Conservation (phyloP, 2,329 filamentous ascomycete genomes). For the Arachnomyces sp. region DNA sequence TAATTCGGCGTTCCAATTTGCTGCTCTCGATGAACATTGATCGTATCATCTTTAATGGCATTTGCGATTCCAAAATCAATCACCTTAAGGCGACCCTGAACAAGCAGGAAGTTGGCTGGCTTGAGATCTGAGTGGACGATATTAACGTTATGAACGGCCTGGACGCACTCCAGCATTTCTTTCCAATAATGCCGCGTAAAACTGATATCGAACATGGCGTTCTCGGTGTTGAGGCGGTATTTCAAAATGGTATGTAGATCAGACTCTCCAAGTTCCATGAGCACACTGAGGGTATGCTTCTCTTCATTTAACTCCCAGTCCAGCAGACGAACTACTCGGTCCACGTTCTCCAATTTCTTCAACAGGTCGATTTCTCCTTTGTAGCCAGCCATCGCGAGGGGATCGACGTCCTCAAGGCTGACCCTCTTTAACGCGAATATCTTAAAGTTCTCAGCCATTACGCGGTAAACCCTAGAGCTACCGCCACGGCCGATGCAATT, state of each 20-base stretch:
- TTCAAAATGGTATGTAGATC: conserved; percentile 83
- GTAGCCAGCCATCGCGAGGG: conserved; percentile 72
- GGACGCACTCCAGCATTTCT: conserved; percentile 95
- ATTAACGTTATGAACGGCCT: conserved; percentile 78
- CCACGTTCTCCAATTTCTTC: conserved; percentile 70
- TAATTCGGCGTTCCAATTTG: conserved; percentile 97
- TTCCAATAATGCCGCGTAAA: conserved; percentile 99
- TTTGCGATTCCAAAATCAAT: conserved; percentile 99
- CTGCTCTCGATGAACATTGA: conserved; percentile 93
- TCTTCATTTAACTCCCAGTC: conserved; percentile 92
- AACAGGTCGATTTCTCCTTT: conserved; percentile 93
- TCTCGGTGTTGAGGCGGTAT: conserved; percentile 60
- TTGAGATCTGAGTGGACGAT: conserved; percentile 97
- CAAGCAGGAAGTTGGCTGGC: conserved; percentile 91
- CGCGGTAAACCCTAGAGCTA: conserved; percentile 88
- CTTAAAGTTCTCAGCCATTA: conserved; percentile 94
- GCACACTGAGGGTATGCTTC: conserved; percentile 77
- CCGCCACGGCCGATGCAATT: conserved; percentile 88
- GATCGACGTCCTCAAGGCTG: conserved; percentile 81
- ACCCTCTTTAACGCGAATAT: conserved; percentile 92
- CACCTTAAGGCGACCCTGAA: conserved; percentile 81
- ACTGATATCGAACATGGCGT: conserved; percentile 70
- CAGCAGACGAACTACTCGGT: conserved; percentile 80
- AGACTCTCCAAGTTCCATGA: conserved; percentile 96
- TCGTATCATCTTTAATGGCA: conserved; percentile 91